Conservation (phyloP, 1,139 yeast genomes). For the Nakaseomyces bracarensis region DNA sequence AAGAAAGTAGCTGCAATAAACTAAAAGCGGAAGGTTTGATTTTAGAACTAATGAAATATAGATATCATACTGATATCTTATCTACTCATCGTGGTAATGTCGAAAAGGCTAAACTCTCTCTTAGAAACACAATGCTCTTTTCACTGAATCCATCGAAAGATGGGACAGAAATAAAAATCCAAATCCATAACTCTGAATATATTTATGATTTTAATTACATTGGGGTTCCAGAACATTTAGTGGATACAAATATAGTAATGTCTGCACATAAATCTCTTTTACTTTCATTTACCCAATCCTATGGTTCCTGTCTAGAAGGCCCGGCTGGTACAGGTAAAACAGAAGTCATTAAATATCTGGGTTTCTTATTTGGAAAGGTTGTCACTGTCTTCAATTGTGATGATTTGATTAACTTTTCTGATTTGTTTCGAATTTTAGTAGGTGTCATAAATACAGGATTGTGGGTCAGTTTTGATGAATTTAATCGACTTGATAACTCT, state of each 20-base stretch:
- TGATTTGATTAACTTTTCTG: slow-evolving; percentile 73
- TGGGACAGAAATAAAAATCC: background rate
- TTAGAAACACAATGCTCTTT: background rate
- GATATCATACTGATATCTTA: background rate
- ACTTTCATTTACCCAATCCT: slow-evolving; percentile 60
- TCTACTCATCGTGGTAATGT: too few species aligned
- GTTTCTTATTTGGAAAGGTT: slow-evolving; percentile 68
- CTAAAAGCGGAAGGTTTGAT: background rate
- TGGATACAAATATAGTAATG: slow-evolving; percentile 66
- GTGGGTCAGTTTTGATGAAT: slow-evolving; percentile 97
- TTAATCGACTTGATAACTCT: slow-evolving; percentile 66
- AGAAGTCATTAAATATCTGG: slow-evolving; percentile 80
- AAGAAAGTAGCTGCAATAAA: background rate
- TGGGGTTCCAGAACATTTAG: slow-evolving; percentile 68
- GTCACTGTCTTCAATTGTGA: slow-evolving; percentile 89
- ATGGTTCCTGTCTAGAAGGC: slow-evolving; percentile 92
- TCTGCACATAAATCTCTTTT: slow-evolving; percentile 61
- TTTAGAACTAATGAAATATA: background rate
- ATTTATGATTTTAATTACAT: slow-evolving; percentile 75
- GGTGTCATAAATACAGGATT: slow-evolving; percentile 87
- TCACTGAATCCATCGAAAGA: background rate
- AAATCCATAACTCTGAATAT: background rate
- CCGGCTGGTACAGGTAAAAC: slow-evolving; percentile 99
- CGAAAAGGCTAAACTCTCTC: background rate
- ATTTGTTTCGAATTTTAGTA: slow-evolving; percentile 67